Base-by-base conservation (phyloP, 768 basidiomycete species). In the Xerocomellus chrysenteron region DNA sequence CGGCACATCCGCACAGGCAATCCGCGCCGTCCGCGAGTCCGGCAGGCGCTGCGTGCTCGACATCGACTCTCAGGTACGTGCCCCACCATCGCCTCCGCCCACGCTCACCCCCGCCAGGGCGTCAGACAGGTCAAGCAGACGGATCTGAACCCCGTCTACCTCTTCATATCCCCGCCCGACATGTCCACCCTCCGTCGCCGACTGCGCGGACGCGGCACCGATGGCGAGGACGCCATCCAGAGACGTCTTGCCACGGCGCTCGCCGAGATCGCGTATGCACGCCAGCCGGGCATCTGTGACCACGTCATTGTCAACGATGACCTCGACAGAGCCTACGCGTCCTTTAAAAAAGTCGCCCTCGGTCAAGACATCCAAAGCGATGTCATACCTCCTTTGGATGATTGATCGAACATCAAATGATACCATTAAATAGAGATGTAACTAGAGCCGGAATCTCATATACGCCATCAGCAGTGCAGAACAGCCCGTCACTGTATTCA, bases 111-210 rank as follows among this genome's bases (percentile, higher is more conserved):
- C 42, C 51, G 36, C 2, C 73, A 95, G 92, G 96, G 96, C 48
- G 92, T 98, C 57, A 88, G 85, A 55, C 91, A 95, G 73, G 88
- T 98, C 67, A 97, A 95, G 69, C 76, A 82, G 50, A 92, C 92
- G 30, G 73, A 81, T 52, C 76, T 98, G 36, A 82, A 91, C 68
- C 91, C 95, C 16, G 80, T 97, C 59, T 97, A 88, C 72, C 81
- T 95, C 60, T 98, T 98, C 75, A 83, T 98, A 70, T 86, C 92
- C 1, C 96, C 96, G 0, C 96, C 96, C 0, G 83, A 87, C 14
- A 75, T 96, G 71, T 36, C 79, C n/a, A 76, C 75, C 11, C 85
- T 98, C 37, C 83, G 85, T 26, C 58, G 73, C 5, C 88, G 96
- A 43, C 80, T 98, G 6, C 79, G 80, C 26, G 79, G 84, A 0